Evolutionary conservation across 306 rosid genomes (phyloP).

Genomic region (Oemleria cerasiformis): DNA sequence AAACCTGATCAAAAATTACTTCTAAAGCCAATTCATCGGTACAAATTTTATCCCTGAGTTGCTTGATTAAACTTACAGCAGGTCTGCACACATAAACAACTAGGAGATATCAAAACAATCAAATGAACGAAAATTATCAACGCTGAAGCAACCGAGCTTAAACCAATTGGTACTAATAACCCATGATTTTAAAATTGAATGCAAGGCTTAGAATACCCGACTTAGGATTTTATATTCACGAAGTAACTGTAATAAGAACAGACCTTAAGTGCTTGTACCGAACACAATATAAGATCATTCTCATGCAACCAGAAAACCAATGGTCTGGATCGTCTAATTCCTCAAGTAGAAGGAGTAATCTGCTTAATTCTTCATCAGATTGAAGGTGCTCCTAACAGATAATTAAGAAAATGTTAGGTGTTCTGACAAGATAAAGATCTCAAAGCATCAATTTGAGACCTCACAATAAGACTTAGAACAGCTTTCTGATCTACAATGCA

Average conservation of each 20-base stretch:
- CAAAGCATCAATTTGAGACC: constrained; percentile 24
- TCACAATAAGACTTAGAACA: constrained; percentile 60
- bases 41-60: constrained; percentile 49
- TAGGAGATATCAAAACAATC: constrained; percentile 5
- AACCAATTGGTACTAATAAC: background rate
- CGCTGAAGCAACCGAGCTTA: background rate
- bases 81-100: constrained; percentile 36
- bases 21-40: constrained; percentile 50
- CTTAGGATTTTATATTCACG: constrained; percentile 2
- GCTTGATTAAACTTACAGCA: constrained; percentile 62
- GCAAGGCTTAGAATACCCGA: background rate
- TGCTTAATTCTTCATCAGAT: constrained; percentile 52
- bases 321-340: constrained; percentile 43
- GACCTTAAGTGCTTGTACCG: constrained; percentile 65
- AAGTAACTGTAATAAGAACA: background rate
- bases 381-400: constrained; percentile 46
- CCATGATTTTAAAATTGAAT: background rate
- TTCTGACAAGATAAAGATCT: constrained; percentile 5
- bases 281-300: constrained; percentile 59
- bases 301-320: constrained; percentile 73
- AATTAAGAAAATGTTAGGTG: constrained; percentile 7
- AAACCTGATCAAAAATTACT: constrained; percentile 63
- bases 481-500: constrained; percentile 67
- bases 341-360: constrained; percentile 52
- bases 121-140: background rate